Evolutionary conservation across 177 flowering plant genomes (phyloP).

Genomic region (Vitis hybrid): DNA sequence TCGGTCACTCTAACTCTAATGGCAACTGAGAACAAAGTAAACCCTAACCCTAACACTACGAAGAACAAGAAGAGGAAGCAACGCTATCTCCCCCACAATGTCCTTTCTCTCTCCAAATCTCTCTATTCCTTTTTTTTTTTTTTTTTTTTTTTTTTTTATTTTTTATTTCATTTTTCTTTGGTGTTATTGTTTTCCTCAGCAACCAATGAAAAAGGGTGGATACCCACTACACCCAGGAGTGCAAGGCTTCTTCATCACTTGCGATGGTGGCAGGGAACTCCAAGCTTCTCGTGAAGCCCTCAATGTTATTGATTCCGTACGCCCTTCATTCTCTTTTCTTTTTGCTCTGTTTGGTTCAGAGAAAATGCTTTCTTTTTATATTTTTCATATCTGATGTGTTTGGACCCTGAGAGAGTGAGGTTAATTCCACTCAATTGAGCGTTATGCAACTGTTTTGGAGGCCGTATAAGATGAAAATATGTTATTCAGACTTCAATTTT

Average conservation of each 20-base stretch:
- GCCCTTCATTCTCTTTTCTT: slow-evolving; percentile 4
- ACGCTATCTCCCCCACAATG: slow-evolving; percentile 73
- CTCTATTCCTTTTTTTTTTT: slow-evolving; percentile 3
- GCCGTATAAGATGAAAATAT: no score
- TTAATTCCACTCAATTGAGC: neutral
- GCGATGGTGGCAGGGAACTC: slow-evolving; percentile 91
- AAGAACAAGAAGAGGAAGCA: slow-evolving; percentile 63
- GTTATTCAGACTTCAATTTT: no score
- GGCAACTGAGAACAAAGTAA: slow-evolving; percentile 52
- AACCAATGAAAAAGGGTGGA: slow-evolving; percentile 57
- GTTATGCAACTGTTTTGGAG: neutral
- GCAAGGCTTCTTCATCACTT: slow-evolving; percentile 90
- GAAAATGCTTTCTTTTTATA: neutral
- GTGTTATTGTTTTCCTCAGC: slow-evolving; percentile 21
- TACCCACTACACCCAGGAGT: slow-evolving; percentile 83
- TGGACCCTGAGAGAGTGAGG: no score
- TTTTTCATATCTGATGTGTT: no score
- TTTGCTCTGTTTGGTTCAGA: neutral
- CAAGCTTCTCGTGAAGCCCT: slow-evolving; percentile 88
- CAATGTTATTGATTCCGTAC: slow-evolving; percentile 74
- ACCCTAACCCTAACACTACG: slow-evolving; percentile 13
- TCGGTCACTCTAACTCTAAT: slow-evolving; percentile 22
- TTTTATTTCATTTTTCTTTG: slow-evolving; percentile 7
- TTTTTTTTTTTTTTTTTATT: neutral
- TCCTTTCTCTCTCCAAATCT: slow-evolving; percentile 16